Evolutionary conservation across 2,329 filamentous ascomycete species (phyloP).

Genomic region (Hymenoscyphus linearis): DNA sequence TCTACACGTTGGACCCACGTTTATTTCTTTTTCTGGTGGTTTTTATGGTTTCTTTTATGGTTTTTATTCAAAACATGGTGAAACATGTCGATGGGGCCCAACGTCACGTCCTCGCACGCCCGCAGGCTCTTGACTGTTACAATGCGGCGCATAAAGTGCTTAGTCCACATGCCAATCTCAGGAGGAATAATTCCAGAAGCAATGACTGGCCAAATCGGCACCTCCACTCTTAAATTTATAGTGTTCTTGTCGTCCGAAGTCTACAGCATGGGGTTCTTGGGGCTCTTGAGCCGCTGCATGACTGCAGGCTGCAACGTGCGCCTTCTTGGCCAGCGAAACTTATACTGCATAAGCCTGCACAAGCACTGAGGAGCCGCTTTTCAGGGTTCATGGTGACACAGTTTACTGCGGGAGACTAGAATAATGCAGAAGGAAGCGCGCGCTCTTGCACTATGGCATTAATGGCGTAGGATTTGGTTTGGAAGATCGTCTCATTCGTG

Average conservation of each 20-base stretch:
- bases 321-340: not conserved
- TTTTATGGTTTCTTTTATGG: too few species aligned
- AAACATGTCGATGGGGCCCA: too few species aligned
- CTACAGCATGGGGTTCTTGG: not conserved
- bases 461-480: not conserved
- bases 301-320: not conserved
- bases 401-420: not conserved
- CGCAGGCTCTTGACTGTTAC: too few species aligned
- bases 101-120: too few species aligned
- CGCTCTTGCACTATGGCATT: conserved; percentile 5
- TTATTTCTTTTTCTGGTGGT: too few species aligned
- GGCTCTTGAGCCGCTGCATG: not conserved
- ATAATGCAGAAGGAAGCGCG: not conserved
- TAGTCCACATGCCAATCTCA: not conserved
- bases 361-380: not conserved
- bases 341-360: not conserved
- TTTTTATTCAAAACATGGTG: too few species aligned
- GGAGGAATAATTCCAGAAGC: not conserved
- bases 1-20: too few species aligned
- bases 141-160: not conserved
- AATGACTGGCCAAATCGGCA: not conserved
- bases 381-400: not conserved
- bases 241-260: not conserved
- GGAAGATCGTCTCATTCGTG: not conserved
- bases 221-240: not conserved